phyloP scores from a whole-genome alignment of 2,329 filamentous ascomycete genomes.

The Thyridium curvatum region DNA sequence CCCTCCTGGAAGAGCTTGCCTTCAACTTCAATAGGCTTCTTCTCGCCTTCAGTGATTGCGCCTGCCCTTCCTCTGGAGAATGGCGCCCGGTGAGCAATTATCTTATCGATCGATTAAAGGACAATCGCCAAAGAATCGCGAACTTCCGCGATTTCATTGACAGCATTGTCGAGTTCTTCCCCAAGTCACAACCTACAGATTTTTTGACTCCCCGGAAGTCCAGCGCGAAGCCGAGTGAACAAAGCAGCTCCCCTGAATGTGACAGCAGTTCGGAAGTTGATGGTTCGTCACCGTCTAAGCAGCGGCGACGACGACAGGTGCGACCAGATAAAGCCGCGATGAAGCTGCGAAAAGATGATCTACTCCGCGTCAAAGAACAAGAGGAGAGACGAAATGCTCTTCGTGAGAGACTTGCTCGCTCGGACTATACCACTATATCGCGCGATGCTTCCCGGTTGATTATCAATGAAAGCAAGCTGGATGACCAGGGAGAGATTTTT shows the following conservation, averaged over 20 bases:
- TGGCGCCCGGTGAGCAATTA: conserved; percentile 2
- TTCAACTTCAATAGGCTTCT: conserved; percentile 14
- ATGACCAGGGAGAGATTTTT: conserved; percentile 55
- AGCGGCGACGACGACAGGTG: conserved; percentile 34
- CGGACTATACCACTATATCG: conserved; percentile 25
- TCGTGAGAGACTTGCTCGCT: conserved; percentile 36
- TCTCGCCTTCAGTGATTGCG: conserved; percentile 10
- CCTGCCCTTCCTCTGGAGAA: not conserved
- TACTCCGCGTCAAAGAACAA: conserved; percentile 45
- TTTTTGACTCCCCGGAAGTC: not conserved
- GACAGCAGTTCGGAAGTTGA: conserved; percentile 12
- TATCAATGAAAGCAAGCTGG: conserved; percentile 60
- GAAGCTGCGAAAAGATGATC: conserved; percentile 49
- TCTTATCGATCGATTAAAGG: conserved; percentile 4
- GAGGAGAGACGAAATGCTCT: conserved; percentile 43
- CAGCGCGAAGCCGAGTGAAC: not conserved
- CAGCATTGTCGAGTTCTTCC: conserved; percentile 10
- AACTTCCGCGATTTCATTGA: conserved; percentile 13
- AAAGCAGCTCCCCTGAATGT: not conserved
- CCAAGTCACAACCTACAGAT: not conserved
- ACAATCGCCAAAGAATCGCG: conserved; percentile 6
- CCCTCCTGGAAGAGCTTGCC: conserved; percentile 1
- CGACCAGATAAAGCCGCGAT: conserved; percentile 43
- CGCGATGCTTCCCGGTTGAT: conserved; percentile 47
- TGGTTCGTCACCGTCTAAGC: conserved; percentile 28